Percentiles rank a stretch among this genome's conserved stretches.
phyloP scores from a whole-genome alignment of 345 rosid genomes.

The Rhodamnia argentea region DNA sequence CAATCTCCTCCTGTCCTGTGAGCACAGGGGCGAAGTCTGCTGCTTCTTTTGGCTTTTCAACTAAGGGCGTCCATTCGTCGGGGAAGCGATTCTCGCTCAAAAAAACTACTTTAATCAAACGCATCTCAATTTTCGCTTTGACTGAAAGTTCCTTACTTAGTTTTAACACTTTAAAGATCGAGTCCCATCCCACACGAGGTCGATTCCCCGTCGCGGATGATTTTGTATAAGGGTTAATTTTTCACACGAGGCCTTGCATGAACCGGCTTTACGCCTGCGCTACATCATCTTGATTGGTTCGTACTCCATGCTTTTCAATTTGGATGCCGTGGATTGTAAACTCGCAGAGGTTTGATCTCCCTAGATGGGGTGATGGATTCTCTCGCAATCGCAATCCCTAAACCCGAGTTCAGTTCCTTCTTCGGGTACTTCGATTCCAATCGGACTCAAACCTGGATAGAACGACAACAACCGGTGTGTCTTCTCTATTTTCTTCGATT shows the following conservation, averaged over 20 bases:
- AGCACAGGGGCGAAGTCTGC: neutral
- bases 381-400: neutral
- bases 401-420: neutral
- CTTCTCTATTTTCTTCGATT: neutral
- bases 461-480: neutral
- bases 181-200: neutral
- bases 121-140: neutral
- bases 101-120: neutral
- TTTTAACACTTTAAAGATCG: neutral
- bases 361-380: neutral
- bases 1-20: neutral
- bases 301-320: neutral
- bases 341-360: too few species aligned
- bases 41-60: neutral
- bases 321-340: neutral
- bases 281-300: neutral
- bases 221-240: neutral
- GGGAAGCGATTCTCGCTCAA: neutral
- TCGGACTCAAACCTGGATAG: neutral
- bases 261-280: neutral
- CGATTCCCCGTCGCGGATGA: neutral
- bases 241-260: neutral
- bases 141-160: neutral
- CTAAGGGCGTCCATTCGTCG: neutral
- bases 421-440: neutral